Base-by-base conservation (phyloP, 768 basidiomycete genomes). In the Mycena alexandri region DNA sequence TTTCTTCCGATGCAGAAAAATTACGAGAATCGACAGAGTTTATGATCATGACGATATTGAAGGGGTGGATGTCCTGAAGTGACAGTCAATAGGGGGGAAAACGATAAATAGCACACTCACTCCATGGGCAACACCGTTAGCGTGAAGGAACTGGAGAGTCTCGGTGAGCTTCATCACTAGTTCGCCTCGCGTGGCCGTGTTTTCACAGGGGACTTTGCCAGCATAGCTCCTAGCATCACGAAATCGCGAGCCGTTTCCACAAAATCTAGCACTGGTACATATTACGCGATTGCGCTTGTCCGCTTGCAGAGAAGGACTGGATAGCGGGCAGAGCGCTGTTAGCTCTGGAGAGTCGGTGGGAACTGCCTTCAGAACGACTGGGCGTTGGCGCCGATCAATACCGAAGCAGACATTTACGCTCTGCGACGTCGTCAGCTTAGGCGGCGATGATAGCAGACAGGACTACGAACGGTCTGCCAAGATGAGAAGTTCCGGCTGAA, bases 11-110 rank as follows among this genome's bases (percentile, higher is more conserved):
- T 55, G 22, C 34, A n/a, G 53, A 55, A 24, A n/a, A 55, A n/a
- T 55, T 42, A n/a, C 34, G 53, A 12, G 53, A 36, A 41, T 55
- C 53, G 36, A 24, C 5, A 17, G 38, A 33, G 36, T 55, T 55
- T n/a, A n/a, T n/a, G n/a, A 55, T 55, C 19, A 55, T n/a, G n/a
- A n/a, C 53, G 53, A 55, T 55, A 19, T 55, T 55, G 53, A 42
- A 55, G 24, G 36, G 36, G 11, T 55, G 53, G 24, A 55, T 55
- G 38, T 55, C 53, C 53, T 55, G 10, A 36, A 5, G 16, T 21
- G 29, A 22, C 22, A 34, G 12, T 55, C 34, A 33, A 10, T 24
- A 51, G 38, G 33, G 53, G 38, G 53, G 21, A 55, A 22, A 22
- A 38, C 0, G 5, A 7, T n/a, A n/a, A 13, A 46, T 25, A 50